Evolutionary conservation across 225 moss, liverwort and hornwort genomes (phyloP).

Genomic region (Pseudoscleropodium purum): DNA sequence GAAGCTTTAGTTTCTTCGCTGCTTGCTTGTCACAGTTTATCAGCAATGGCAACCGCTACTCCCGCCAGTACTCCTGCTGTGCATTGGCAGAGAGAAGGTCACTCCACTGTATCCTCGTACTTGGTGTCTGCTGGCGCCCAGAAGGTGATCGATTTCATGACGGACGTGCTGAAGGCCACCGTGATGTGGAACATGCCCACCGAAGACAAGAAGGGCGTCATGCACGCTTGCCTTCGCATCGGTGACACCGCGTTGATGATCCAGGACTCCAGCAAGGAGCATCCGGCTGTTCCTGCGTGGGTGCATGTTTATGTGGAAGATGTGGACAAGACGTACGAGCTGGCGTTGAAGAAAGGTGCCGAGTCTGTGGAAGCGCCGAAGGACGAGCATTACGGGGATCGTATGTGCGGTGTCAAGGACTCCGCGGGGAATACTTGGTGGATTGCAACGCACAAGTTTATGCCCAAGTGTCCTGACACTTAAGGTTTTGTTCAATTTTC

Average conservation of each 20-base stretch:
- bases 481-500: neutral
- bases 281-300: neutral
- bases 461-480: neutral
- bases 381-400: conserved; percentile 26
- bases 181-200: neutral
- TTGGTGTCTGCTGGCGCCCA: conserved; percentile 22
- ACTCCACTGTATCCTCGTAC: neutral
- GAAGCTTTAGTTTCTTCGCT: neutral
- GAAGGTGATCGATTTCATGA: conserved; percentile 25
- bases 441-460: conserved; percentile 24
- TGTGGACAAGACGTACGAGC: conserved; percentile 34
- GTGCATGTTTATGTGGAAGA: conserved; percentile 22
- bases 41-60: neutral
- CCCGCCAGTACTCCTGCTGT: neutral
- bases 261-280: neutral
- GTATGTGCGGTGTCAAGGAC: conserved; percentile 14
- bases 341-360: conserved; percentile 16
- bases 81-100: conserved; percentile 9
- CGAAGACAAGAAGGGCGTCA: neutral
- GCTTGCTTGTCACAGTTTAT: neutral
- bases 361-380: conserved; percentile 5
- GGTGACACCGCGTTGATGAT: conserved; percentile 18
- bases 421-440: conserved; percentile 26
- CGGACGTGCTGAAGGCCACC: neutral
- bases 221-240: conserved; percentile 12